Percentiles rank a stretch among this genome's conserved stretches.
Evolutionary conservation across 441 rosid species (phyloP).

Genomic region (Mallotus japonicus): DNA sequence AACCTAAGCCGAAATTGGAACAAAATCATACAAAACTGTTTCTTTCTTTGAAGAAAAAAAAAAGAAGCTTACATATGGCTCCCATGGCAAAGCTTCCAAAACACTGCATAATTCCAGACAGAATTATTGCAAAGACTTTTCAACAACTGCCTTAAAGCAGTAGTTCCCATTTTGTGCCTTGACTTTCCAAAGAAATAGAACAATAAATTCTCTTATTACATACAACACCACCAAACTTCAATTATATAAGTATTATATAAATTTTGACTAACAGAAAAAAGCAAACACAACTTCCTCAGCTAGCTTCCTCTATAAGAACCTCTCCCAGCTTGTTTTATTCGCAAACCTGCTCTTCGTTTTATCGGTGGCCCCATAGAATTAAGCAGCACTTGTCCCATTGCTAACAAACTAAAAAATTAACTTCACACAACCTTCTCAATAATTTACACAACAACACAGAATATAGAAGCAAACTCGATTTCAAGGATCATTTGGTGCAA

Average conservation of each 20-base stretch:
- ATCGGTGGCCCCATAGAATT: constrained; percentile 48
- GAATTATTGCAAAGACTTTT: constrained; percentile 46
- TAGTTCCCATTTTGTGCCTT: constrained; percentile 38
- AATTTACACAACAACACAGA: no score
- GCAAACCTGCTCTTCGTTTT: constrained; percentile 49
- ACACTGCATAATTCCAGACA: constrained; percentile 53
- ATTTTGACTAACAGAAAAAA: neutral
- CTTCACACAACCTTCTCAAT: neutral
- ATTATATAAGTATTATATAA: neutral
- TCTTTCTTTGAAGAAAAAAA: neutral
- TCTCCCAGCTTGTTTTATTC: constrained; percentile 59
- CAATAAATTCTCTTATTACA: constrained; percentile 19
- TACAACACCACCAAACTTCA: constrained; percentile 4
- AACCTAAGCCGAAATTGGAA: no score
- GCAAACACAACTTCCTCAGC: constrained; percentile 8
- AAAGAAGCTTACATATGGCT: constrained; percentile 44
- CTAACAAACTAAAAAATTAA: neutral
- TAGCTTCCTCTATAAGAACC: constrained; percentile 64
- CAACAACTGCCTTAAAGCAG: constrained; percentile 48
- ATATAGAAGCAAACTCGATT: no score
- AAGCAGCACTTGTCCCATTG: constrained; percentile 35
- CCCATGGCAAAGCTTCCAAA: constrained; percentile 54
- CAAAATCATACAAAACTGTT: neutral
- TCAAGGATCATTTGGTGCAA: no score
- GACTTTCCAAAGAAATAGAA: constrained; percentile 23